Conservation (phyloP, 2,329 filamentous ascomycete species). For the Verticillium albo-atrum region DNA sequence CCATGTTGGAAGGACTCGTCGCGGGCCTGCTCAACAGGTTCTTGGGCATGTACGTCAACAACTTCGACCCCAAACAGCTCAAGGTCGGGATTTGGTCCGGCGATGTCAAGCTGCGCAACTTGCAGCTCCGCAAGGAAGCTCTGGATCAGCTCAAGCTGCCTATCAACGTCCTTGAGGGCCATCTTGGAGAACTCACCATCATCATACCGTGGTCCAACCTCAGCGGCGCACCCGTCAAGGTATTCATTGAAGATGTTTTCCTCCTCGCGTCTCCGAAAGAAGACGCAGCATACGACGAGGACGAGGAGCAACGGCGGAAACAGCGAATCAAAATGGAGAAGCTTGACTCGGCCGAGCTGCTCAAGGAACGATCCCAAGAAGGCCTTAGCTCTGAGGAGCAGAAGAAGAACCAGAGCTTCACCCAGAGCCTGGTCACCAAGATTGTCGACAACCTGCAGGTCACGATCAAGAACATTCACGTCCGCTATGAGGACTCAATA, state of each 20-base stretch:
- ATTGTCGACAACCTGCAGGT: slow-evolving; percentile 99
- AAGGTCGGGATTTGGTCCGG: slow-evolving; percentile 99
- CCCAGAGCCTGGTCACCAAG: slow-evolving; percentile 87
- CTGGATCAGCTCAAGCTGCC: slow-evolving; percentile 95
- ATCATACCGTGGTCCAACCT: slow-evolving; percentile 98
- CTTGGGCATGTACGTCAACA: slow-evolving; percentile 99
- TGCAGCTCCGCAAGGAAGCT: slow-evolving; percentile 89
- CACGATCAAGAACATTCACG: slow-evolving; percentile 95
- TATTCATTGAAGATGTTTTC: slow-evolving; percentile 96
- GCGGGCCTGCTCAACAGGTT: slow-evolving; percentile 98
- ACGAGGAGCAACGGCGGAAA: slow-evolving; percentile 81
- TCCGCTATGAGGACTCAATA: slow-evolving; percentile 96
- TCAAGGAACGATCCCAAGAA: slow-evolving; percentile 89
- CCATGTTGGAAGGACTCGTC: slow-evolving; percentile 95
- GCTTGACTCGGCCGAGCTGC: slow-evolving; percentile 88
- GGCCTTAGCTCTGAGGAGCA: slow-evolving; percentile 93
- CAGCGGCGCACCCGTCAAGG: slow-evolving; percentile 86
- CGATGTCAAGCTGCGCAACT: slow-evolving; percentile 89
- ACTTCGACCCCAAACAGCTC: slow-evolving; percentile 95
- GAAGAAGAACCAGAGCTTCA: slow-evolving; percentile 97
- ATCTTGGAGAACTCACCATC: slow-evolving; percentile 86
- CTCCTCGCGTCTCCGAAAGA: slow-evolving; percentile 92
- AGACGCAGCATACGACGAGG: slow-evolving; percentile 87
- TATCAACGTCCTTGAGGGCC: slow-evolving; percentile 93
- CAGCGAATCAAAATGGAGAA: slow-evolving; percentile 99